phyloP scores from a whole-genome alignment of 108 stramenopile species.

The Pseudonitzschia multistriata region DNA sequence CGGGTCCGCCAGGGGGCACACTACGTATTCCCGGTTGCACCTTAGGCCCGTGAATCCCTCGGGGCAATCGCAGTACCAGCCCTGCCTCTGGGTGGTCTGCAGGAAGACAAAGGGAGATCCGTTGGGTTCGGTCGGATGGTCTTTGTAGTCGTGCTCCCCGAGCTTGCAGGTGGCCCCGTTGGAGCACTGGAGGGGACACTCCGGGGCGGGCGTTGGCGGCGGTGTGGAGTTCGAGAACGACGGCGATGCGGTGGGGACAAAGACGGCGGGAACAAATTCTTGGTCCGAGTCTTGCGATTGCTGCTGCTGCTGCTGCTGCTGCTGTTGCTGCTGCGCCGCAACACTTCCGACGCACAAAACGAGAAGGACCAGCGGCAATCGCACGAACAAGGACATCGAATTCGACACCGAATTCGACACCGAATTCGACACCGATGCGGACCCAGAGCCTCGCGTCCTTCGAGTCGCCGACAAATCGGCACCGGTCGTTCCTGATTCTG shows the following conservation, averaged over 20 bases:
- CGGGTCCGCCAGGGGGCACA: slow-evolving; percentile 1
- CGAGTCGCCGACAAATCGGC: too few relatives aligned
- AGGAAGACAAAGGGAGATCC: slow-evolving; percentile 22
- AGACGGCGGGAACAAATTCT: background rate
- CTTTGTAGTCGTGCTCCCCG: slow-evolving; percentile 23
- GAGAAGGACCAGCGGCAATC: too few relatives aligned
- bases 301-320: background rate
- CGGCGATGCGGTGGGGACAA: background rate
- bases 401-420: too few relatives aligned
- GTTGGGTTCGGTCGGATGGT: slow-evolving; percentile 18
- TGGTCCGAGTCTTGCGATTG: background rate
- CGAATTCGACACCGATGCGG: too few relatives aligned
- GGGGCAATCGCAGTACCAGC: slow-evolving; percentile 42
- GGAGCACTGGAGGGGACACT: slow-evolving; percentile 16
- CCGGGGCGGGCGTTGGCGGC: background rate
- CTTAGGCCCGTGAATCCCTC: slow-evolving; percentile 31
- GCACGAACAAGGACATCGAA: too few relatives aligned
- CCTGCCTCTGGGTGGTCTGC: slow-evolving; percentile 14
- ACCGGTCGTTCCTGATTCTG: too few relatives aligned
- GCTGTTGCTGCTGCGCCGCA: background rate
- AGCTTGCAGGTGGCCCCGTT: slow-evolving; percentile 21
- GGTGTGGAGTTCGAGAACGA: background rate
- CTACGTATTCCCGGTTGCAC: slow-evolving; percentile 32
- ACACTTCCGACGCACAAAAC: too few relatives aligned
- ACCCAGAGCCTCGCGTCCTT: too few relatives aligned